phyloP scores from a whole-genome alignment of 306 rosid species.

The Trifolium repens region DNA sequence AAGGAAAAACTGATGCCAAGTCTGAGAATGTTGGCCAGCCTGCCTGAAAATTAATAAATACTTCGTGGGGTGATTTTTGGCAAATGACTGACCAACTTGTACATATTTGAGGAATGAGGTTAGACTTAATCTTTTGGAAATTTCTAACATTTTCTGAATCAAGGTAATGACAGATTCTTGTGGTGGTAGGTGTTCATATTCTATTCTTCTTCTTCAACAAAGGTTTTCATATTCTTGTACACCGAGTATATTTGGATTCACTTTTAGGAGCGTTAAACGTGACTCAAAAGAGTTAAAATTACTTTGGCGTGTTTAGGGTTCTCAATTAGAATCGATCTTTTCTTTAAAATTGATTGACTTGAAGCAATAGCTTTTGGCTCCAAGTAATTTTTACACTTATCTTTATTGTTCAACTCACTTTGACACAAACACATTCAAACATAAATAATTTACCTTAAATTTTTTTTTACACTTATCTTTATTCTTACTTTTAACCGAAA shows the following conservation, averaged over 20 bases:
- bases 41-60: slow-evolving; percentile 41
- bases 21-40: slow-evolving; percentile 51
- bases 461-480: too few relatives aligned
- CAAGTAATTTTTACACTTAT: neutral
- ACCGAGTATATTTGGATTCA: neutral
- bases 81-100: slow-evolving; percentile 39
- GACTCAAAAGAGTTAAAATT: neutral
- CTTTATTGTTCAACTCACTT: neutral
- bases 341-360: neutral
- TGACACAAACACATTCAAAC: neutral
- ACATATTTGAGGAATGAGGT: slow-evolving; percentile 34
- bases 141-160: slow-evolving; percentile 23
- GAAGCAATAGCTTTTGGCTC: neutral
- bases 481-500: neutral
- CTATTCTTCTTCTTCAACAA: too few relatives aligned
- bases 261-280: neutral
- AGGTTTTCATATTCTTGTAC: neutral
- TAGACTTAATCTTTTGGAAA: slow-evolving; percentile 27
- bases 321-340: neutral
- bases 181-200: slow-evolving; percentile 33
- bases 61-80: slow-evolving; percentile 5
- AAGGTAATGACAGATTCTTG: slow-evolving; percentile 31
- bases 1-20: slow-evolving; percentile 57
- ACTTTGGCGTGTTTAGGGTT: neutral
- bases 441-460: neutral